Percentiles rank a stretch among this genome's conserved stretches.
Conservation (phyloP, 371 early-diverging fungal genomes). For the Mucor mucedo region DNA sequence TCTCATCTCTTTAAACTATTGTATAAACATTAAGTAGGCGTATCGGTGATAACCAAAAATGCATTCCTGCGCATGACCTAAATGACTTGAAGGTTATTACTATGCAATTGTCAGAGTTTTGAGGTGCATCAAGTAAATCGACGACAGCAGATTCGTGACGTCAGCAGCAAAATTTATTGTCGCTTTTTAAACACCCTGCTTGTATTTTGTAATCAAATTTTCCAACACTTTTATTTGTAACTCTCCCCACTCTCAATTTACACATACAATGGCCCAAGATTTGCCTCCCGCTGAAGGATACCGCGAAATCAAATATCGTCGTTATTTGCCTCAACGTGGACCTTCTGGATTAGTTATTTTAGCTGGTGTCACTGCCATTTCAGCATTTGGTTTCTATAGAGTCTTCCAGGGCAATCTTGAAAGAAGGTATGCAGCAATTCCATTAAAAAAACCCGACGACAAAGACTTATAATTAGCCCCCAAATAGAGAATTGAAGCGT, state of each 20-base stretch:
- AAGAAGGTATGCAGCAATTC: slow-evolving; percentile 59
- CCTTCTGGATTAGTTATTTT: slow-evolving; percentile 74
- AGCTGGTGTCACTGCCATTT: slow-evolving; percentile 58
- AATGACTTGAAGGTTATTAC: too few relatives aligned
- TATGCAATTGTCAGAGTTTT: too few relatives aligned
- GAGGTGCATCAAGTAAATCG: too few relatives aligned
- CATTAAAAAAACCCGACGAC: neutral
- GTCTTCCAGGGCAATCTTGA: slow-evolving; percentile 75
- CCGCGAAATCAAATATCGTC: slow-evolving; percentile 80
- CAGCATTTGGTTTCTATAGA: slow-evolving; percentile 62
- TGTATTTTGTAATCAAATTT: neutral
- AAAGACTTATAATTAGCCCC: neutral
- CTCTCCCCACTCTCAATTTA: slow-evolving; percentile 18
- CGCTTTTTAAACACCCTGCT: too few relatives aligned
- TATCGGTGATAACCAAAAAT: too few relatives aligned
- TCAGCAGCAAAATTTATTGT: too few relatives aligned
- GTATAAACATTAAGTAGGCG: too few relatives aligned
- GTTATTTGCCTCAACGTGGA: slow-evolving; percentile 89
- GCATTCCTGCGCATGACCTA: too few relatives aligned
- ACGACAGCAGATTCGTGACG: too few relatives aligned
- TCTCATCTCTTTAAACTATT: too few relatives aligned
- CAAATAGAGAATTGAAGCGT: slow-evolving; percentile 83
- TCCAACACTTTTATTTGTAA: neutral
- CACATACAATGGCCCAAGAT: slow-evolving; percentile 58
- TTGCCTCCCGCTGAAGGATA: slow-evolving; percentile 78